phyloP scores from a whole-genome alignment of 2,329 filamentous ascomycete genomes.

The Zymoseptoria passerinii region DNA sequence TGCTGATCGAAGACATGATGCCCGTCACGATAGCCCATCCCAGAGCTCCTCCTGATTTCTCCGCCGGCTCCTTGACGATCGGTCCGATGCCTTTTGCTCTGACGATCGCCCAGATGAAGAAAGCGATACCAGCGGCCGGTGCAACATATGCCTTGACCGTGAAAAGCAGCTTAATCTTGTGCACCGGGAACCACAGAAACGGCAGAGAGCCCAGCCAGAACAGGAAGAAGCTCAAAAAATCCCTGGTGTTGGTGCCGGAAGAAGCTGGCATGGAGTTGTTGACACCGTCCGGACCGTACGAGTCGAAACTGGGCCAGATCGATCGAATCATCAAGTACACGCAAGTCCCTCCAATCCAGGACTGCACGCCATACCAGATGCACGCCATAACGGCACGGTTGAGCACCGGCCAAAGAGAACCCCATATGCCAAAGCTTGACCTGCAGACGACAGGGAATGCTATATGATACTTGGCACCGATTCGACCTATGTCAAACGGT shows the following conservation, averaged over 20 bases:
- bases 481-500: conserved; percentile 40
- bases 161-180: conserved; percentile 85
- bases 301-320: conserved; percentile 60
- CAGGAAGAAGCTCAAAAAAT: conserved; percentile 75
- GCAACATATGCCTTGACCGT: conserved; percentile 83
- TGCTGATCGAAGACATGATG: conserved; percentile 82
- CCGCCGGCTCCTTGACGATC: conserved; percentile 62
- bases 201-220: conserved; percentile 78
- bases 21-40: conserved; percentile 78
- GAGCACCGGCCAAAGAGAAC: conserved; percentile 78
- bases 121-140: conserved; percentile 71
- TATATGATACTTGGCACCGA: conserved; percentile 81
- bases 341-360: conserved; percentile 73
- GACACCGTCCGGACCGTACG: conserved; percentile 35
- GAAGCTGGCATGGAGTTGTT: conserved; percentile 57
- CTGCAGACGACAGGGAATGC: conserved; percentile 75
- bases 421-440: conserved; percentile 81
- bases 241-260: conserved; percentile 64
- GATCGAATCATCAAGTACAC: conserved; percentile 81
- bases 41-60: conserved; percentile 56
- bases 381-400: conserved; percentile 83
- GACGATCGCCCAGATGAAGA: conserved; percentile 80
- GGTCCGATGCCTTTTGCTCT: conserved; percentile 76
- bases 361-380: conserved; percentile 80
- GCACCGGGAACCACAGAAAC: conserved; percentile 81